A percentile compares a stretch with the other conserved stretches of the same genome.
These are phyloP conservation scores for Penicillium sp. DNA, from an alignment of 2,329 filamentous ascomycete species.

Conservation along the genomic window DNA sequence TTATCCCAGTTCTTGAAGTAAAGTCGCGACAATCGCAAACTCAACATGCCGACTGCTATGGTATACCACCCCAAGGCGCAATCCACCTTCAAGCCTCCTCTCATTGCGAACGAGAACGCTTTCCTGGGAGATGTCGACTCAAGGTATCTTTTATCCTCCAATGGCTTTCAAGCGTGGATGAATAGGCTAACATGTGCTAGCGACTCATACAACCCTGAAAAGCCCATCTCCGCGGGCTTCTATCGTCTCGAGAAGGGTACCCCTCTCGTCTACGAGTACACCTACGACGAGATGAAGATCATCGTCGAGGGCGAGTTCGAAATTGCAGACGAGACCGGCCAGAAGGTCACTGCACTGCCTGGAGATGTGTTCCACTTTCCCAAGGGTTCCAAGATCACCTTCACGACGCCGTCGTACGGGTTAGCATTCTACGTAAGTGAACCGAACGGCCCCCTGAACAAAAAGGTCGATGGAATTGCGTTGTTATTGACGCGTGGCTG, in stretches of 20 bases:
- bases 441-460: not conserved
- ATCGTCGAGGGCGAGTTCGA: slow-evolving; percentile 71
- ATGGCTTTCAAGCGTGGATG: not conserved
- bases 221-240: slow-evolving; percentile 67
- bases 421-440: slow-evolving; percentile 61
- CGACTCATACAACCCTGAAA: slow-evolving; percentile 59
- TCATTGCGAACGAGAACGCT: slow-evolving; percentile 71
- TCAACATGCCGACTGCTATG: slow-evolving; percentile 48
- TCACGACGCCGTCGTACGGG: slow-evolving; percentile 65
- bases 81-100: slow-evolving; percentile 64
- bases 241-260: slow-evolving; percentile 72
- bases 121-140: slow-evolving; percentile 68
- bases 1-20: not conserved
- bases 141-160: slow-evolving; percentile 43
- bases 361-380: slow-evolving; percentile 74
- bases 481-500: slow-evolving; percentile 17
- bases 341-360: slow-evolving; percentile 61
- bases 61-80: slow-evolving; percentile 64
- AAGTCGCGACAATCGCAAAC: not conserved
- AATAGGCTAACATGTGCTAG: slow-evolving; percentile 35
- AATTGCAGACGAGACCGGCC: slow-evolving; percentile 67
- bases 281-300: slow-evolving; percentile 76
- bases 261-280: slow-evolving; percentile 70
- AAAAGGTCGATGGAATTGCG: not conserved
- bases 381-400: slow-evolving; percentile 69